Conservation (phyloP, 2,329 filamentous ascomycete genomes). For the Chaetothyriales sp. region DNA sequence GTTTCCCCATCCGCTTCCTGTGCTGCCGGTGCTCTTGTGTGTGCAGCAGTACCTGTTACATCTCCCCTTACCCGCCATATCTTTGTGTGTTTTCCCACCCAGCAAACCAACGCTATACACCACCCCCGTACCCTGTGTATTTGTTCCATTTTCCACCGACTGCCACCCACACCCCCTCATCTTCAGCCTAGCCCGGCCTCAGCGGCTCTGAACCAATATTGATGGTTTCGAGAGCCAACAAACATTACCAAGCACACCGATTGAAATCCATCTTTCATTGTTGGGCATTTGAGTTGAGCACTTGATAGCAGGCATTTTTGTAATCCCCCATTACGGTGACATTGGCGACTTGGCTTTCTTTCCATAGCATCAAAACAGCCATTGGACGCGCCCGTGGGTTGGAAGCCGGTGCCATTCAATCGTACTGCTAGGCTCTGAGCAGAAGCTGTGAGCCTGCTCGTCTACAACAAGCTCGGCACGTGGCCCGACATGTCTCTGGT, state of each 20-base stretch:
- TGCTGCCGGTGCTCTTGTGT: not conserved
- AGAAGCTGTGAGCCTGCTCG: not conserved
- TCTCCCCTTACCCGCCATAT: not conserved
- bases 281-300: not conserved
- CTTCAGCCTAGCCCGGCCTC: not conserved
- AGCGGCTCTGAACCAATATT: not conserved
- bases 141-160: not conserved
- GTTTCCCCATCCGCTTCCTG: not conserved
- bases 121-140: not conserved
- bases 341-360: not conserved
- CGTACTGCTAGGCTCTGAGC: not conserved
- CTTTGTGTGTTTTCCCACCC: not conserved
- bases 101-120: not conserved
- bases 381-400: not conserved
- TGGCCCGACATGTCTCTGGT: slow-evolving; percentile 9
- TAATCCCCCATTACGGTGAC: not conserved
- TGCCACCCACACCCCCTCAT: not conserved
- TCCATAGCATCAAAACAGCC: not conserved
- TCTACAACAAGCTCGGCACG: not conserved
- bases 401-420: not conserved
- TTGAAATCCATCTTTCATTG: not conserved
- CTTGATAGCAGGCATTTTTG: not conserved
- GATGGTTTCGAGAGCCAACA: not conserved
- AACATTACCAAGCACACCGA: not conserved
- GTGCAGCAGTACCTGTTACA: not conserved